Evolutionary conservation across 106 monocot genomes (phyloP).

Genomic region (Iris macrosiphon): DNA sequence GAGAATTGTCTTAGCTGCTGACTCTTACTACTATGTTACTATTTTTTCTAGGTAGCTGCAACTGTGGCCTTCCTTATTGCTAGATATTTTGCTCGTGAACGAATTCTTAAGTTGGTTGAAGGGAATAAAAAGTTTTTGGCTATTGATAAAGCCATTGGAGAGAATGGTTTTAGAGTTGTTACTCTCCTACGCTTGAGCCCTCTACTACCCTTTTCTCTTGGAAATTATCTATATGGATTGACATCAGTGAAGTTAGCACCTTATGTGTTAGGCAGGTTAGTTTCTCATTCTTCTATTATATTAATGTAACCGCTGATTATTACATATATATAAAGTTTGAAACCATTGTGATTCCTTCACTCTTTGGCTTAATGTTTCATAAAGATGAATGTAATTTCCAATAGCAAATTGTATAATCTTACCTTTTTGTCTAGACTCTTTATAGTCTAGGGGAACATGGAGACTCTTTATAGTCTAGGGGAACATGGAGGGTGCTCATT

Average conservation of each 20-base stretch:
- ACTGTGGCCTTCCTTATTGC: conserved; percentile 89
- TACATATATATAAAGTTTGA: too few relatives aligned
- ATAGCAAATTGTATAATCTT: too few relatives aligned
- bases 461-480: too few relatives aligned
- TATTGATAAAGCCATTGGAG: conserved; percentile 97
- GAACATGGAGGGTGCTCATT: too few relatives aligned
- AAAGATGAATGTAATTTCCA: too few relatives aligned
- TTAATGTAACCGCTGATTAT: too few relatives aligned
- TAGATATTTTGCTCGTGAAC: conserved; percentile 93
- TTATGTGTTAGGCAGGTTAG: conserved; percentile 89
- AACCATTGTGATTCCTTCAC: too few relatives aligned
- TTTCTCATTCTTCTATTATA: conserved; percentile 5
- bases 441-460: too few relatives aligned
- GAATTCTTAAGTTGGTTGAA: conserved; percentile 92
- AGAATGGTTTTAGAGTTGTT: conserved; percentile 93
- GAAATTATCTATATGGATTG: conserved; percentile 95
- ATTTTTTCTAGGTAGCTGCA: conserved; percentile 66
- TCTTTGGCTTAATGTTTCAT: too few relatives aligned
- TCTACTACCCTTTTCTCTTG: conserved; percentile 92
- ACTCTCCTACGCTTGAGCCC: conserved; percentile 89
- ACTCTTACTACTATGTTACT: conserved; percentile 5
- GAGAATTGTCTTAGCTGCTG: not conserved
- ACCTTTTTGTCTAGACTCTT: too few relatives aligned
- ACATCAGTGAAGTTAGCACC: conserved; percentile 95
- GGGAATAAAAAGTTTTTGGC: conserved; percentile 96